Conservation (phyloP, 1,284 basidiomycete genomes). For the Cutaneotrichosporon mucoides region DNA sequence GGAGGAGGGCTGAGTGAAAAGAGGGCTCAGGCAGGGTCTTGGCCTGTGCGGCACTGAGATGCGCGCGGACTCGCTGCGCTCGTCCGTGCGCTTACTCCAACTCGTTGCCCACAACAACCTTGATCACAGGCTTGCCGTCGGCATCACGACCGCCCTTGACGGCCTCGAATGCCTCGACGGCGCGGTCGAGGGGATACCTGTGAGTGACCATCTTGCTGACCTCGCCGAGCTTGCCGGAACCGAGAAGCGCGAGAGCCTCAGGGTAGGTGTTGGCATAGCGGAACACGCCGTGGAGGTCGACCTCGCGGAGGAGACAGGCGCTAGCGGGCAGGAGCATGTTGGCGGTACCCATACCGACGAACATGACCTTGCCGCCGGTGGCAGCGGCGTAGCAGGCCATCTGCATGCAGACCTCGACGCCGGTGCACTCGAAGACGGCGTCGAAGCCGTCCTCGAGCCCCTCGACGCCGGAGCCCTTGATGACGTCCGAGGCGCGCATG, state of each 20-base stretch:
- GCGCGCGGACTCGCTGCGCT: too few species aligned
- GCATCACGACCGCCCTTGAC: conserved; percentile 70
- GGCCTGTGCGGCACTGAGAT: too few species aligned
- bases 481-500: conserved; percentile 28
- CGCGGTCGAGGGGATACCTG: conserved; percentile 63
- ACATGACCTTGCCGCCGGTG: conserved; percentile 81
- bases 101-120: conserved; percentile 63
- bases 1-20: too few species aligned
- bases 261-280: conserved; percentile 73
- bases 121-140: conserved; percentile 72
- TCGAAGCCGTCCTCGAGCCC: conserved; percentile 75
- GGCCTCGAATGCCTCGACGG: conserved; percentile 71
- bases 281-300: conserved; percentile 91
- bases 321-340: conserved; percentile 78
- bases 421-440: conserved; percentile 85
- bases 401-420: conserved; percentile 84
- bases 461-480: conserved; percentile 20
- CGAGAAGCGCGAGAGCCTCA: conserved; percentile 71
- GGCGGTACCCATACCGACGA: conserved; percentile 90
- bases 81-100: conserved; percentile 6
- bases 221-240: conserved; percentile 58
- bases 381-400: conserved; percentile 62
- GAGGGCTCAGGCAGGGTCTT: too few species aligned
- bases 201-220: conserved; percentile 77
- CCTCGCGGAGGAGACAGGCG: conserved; percentile 77